Conservation (phyloP, 2,329 filamentous ascomycete genomes). For the Dendryphion nanum region DNA sequence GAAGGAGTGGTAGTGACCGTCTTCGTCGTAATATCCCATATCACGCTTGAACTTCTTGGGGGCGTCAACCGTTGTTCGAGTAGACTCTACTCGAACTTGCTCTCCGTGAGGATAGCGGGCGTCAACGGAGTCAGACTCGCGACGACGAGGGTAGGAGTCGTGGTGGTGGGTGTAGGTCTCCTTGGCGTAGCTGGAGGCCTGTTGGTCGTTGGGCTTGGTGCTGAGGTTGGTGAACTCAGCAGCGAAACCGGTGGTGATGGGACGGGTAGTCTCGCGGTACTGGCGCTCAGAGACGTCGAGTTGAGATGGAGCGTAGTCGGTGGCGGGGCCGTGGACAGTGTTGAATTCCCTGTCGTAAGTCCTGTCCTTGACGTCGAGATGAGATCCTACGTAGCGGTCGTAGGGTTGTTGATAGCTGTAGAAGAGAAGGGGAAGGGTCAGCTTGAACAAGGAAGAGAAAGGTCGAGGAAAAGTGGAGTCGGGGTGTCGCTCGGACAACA, state of each 20-base stretch:
- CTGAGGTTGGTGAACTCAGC: conserved; percentile 39
- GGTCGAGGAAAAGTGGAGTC: conserved; percentile 36
- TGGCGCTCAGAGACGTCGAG: conserved; percentile 59
- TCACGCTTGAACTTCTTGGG: conserved; percentile 54
- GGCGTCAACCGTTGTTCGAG: conserved; percentile 53
- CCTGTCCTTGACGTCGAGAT: conserved; percentile 63
- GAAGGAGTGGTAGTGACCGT: conserved; percentile 73
- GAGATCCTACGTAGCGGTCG: conserved; percentile 61
- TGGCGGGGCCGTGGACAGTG: conserved; percentile 48
- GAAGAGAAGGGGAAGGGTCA: conserved; percentile 36
- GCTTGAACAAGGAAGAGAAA: conserved; percentile 38
- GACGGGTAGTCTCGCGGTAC: conserved; percentile 62
- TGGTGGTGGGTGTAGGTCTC: conserved; percentile 43
- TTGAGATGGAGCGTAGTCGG: conserved; percentile 57
- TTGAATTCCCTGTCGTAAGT: conserved; percentile 48
- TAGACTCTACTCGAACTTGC: conserved; percentile 52
- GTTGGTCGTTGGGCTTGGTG: conserved; percentile 40
- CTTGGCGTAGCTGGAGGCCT: conserved; percentile 36
- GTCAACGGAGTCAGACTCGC: conserved; percentile 34
- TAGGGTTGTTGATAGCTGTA: conserved; percentile 57
- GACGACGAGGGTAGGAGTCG: conserved; percentile 39
- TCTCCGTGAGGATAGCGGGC: conserved; percentile 37
- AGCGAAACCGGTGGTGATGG: conserved; percentile 50
- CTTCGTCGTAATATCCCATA: conserved; percentile 81
- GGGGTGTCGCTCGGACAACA: conserved; percentile 42